Evolutionary conservation across 2,329 filamentous ascomycete species (phyloP).

Genomic region (Didymosphaeria variabile): DNA sequence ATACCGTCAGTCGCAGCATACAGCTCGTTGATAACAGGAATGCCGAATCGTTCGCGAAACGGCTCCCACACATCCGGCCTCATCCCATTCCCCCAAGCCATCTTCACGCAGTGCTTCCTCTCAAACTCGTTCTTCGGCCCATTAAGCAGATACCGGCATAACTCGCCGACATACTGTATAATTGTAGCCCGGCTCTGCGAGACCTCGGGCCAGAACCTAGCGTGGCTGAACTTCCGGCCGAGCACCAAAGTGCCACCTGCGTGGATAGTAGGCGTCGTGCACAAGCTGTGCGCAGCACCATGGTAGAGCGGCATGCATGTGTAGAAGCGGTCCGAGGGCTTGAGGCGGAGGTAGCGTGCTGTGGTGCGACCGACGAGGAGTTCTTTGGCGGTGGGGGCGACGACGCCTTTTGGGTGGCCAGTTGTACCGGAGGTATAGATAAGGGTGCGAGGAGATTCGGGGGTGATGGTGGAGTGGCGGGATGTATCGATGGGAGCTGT

Average conservation of each 20-base stretch:
- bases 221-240: conserved; percentile 39
- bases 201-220: conserved; percentile 51
- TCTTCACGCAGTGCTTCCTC: conserved; percentile 40
- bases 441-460: conserved; percentile 40
- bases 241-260: conserved; percentile 39
- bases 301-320: conserved; percentile 52
- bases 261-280: conserved; percentile 39
- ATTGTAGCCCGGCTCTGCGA: conserved; percentile 39
- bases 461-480: conserved; percentile 30
- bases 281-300: conserved; percentile 43
- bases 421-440: conserved; percentile 51
- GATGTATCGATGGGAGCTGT: conserved; percentile 34
- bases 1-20: conserved; percentile 53
- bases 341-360: conserved; percentile 39
- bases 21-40: conserved; percentile 51
- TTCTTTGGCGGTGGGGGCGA: conserved; percentile 39
- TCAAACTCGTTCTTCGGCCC: conserved; percentile 43
- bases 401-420: conserved; percentile 46
- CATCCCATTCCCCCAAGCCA: conserved; percentile 55
- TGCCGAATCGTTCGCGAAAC: conserved; percentile 51
- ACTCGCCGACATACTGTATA: conserved; percentile 51
- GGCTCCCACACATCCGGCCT: conserved; percentile 53
- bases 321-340: conserved; percentile 41
- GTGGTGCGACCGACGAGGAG: conserved; percentile 34
- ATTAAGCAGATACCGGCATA: conserved; percentile 49